These are phyloP conservation scores for Monsonia emarginata DNA, from an alignment of 441 rosid species.

Conservation along the genomic window DNA sequence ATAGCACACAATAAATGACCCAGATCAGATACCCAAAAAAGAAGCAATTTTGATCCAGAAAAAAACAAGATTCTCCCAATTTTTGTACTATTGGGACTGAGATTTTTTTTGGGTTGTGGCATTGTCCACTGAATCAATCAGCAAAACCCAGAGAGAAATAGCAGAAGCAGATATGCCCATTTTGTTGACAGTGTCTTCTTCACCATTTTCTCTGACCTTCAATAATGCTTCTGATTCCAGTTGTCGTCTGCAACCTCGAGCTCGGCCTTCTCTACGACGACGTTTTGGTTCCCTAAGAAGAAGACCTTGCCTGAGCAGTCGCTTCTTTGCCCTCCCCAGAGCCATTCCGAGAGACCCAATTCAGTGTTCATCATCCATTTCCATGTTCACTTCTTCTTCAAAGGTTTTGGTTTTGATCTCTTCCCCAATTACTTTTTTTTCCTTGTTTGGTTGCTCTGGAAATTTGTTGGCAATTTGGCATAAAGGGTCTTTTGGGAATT, in stretches of 20 bases:
- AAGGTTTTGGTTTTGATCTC: slow-evolving; percentile 27
- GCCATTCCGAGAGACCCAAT: slow-evolving; percentile 15
- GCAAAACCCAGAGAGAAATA: not conserved
- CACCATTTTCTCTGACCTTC: slow-evolving; percentile 6
- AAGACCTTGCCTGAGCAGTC: slow-evolving; percentile 7
- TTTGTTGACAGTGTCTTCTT: slow-evolving; percentile 2
- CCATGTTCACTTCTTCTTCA: slow-evolving; percentile 33
- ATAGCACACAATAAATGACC: not conserved
- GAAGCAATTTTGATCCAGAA: not conserved
- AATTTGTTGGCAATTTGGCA: not conserved
- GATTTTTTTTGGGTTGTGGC: not conserved
- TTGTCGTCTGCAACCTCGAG: slow-evolving; percentile 8
- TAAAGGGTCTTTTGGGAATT: not conserved
- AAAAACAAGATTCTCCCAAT: not conserved
- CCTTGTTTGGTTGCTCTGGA: slow-evolving; percentile 5
- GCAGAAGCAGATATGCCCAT: slow-evolving; percentile 15
- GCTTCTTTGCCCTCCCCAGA: slow-evolving; percentile 6
- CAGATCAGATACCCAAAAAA: not conserved
- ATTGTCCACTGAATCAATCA: not conserved
- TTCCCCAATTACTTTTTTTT: not conserved
- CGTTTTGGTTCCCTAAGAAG: slow-evolving; percentile 12
- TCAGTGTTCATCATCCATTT: slow-evolving; percentile 25
- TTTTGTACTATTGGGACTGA: not conserved
- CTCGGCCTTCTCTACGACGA: slow-evolving; percentile 8
- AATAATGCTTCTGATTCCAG: not conserved